Percentiles rank a stretch among this genome's conserved stretches.
phyloP scores from a whole-genome alignment of 805 yeast genomes.

The Starmerella apis region DNA sequence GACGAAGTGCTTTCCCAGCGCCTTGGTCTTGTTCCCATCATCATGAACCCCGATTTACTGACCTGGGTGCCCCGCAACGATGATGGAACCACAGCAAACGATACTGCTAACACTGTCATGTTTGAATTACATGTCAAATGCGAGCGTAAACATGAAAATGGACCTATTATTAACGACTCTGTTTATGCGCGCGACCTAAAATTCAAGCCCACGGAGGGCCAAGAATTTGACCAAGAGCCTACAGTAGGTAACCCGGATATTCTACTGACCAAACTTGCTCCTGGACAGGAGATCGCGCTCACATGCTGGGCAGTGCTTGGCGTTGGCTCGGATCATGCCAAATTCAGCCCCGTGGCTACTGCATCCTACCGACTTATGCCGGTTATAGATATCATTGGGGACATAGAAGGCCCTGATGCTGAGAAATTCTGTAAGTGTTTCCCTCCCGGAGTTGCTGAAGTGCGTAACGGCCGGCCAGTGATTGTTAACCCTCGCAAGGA shows the following conservation, averaged over 20 bases:
- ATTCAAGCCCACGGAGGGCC: conserved; percentile 87
- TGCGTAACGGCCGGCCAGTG: conserved; percentile 59
- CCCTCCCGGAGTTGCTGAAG: conserved; percentile 83
- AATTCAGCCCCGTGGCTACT: conserved; percentile 93
- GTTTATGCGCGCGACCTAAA: conserved; percentile 84
- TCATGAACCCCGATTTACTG: conserved; percentile 79
- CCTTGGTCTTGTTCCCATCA: conserved; percentile 83
- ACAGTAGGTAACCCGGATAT: conserved; percentile 69
- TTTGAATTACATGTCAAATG: conserved; percentile 72
- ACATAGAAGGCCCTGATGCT: conserved; percentile 70
- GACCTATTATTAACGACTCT: conserved; percentile 69
- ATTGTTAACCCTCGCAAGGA: conserved; percentile 88
- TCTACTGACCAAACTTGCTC: conserved; percentile 81
- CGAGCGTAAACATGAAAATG: conserved; percentile 76
- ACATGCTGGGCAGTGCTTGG: conserved; percentile 88
- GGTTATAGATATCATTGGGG: conserved; percentile 47
- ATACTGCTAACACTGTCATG: conserved; percentile 83
- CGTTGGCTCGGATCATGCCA: conserved; percentile 90
- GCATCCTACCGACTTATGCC: conserved; percentile 93
- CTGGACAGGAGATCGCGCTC: conserved; percentile 90
- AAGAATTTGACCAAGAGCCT: conserved; percentile 57
- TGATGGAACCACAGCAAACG: conserved; percentile 37
- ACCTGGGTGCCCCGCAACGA: conserved; percentile 48
- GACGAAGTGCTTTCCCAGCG: conserved; percentile 96
- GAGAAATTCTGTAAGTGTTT: conserved; percentile 75